Conservation (phyloP, 75 land plant species). For the Adiantum capillusveneris region DNA sequence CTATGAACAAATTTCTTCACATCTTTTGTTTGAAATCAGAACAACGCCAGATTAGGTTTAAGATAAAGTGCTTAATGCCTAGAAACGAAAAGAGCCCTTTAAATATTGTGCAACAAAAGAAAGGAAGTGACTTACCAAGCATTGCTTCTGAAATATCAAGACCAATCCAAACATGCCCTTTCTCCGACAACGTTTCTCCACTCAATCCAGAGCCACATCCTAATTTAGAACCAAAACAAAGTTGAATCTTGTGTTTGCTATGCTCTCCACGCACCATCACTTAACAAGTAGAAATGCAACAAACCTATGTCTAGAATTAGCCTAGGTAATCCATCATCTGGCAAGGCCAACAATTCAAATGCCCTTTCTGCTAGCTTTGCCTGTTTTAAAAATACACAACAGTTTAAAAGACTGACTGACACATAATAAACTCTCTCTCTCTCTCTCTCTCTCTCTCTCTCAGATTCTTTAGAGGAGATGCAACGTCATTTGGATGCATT, state of each 20-base stretch:
- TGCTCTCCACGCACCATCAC: neutral
- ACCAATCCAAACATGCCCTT: constrained; percentile 95
- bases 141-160: constrained; percentile 85
- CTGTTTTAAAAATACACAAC: constrained; percentile 33
- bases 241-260: no score
- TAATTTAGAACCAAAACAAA: constrained; percentile 8
- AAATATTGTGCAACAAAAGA: no score
- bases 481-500: no score
- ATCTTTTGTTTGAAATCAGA: no score
- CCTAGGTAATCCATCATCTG: constrained; percentile 72
- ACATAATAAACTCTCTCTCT: no score
- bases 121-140: constrained; percentile 59
- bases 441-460: no score
- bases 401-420: neutral
- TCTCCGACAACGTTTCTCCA: constrained; percentile 87
- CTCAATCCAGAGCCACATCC: constrained; percentile 99
- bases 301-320: constrained; percentile 85
- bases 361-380: constrained; percentile 83
- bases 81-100: no score
- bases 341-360: constrained; percentile 77
- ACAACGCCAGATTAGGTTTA: no score
- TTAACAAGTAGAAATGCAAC: constrained; percentile 1
- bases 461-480: no score
- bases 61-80: no score
- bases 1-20: no score